phyloP scores from a whole-genome alignment of 2,329 filamentous ascomycete species.

The Aspergillus aculeatinus region DNA sequence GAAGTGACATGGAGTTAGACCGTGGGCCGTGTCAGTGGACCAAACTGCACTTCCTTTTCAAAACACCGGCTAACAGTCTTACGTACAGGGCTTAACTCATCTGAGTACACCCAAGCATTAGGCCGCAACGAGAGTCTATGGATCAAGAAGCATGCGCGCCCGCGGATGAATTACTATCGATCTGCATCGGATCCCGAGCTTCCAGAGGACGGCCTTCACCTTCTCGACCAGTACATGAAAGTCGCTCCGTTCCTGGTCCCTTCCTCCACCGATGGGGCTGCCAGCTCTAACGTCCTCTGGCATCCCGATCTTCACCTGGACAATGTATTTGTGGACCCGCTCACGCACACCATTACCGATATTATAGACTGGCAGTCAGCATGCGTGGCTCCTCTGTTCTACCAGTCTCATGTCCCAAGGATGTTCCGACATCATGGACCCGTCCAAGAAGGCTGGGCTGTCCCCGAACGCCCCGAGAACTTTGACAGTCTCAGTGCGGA shows the following conservation, averaged over 20 bases:
- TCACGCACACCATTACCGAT: constrained; percentile 22
- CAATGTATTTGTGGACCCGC: constrained; percentile 31
- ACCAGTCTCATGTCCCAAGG: constrained; percentile 29
- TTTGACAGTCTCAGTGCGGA: constrained; percentile 26
- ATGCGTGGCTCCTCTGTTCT: constrained; percentile 27
- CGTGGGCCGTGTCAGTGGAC: constrained; percentile 30
- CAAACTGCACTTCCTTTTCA: not conserved
- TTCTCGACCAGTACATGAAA: constrained; percentile 27
- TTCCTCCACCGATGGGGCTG: constrained; percentile 6
- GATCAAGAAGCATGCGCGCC: constrained; percentile 22
- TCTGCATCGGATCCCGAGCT: constrained; percentile 21
- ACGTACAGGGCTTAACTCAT: constrained; percentile 17
- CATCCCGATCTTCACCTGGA: constrained; percentile 29
- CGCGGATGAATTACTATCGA: constrained; percentile 29
- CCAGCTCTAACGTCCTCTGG: constrained; percentile 24
- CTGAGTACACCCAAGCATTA: constrained; percentile 25
- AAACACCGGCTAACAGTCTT: no score
- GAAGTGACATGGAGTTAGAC: constrained; percentile 27
- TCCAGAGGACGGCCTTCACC: constrained; percentile 23
- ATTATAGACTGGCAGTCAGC: constrained; percentile 30
- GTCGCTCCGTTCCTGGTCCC: constrained; percentile 24
- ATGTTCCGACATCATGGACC: constrained; percentile 29
- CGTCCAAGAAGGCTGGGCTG: constrained; percentile 31
- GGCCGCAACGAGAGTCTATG: constrained; percentile 28
- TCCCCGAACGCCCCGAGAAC: constrained; percentile 30